phyloP scores from a whole-genome alignment of 257 asterid species.

The Przewalskia tangutica region DNA sequence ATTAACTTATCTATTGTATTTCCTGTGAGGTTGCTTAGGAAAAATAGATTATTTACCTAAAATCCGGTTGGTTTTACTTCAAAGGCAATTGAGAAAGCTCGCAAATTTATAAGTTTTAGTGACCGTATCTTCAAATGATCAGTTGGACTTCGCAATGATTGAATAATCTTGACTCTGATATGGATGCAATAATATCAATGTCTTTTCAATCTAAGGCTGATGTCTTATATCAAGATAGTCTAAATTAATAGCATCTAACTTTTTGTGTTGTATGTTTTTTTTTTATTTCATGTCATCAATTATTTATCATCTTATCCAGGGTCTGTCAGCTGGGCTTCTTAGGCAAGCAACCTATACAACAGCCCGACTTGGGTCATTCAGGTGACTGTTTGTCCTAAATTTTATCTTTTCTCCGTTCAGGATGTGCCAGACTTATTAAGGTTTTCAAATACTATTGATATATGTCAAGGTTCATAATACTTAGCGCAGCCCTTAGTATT shows the following conservation, averaged over 20 bases:
- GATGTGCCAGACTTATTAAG: background rate
- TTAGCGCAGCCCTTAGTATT: background rate
- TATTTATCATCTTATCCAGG: constrained; percentile 33
- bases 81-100: background rate
- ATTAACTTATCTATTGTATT: background rate
- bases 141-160: background rate
- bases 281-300: background rate
- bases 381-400: constrained; percentile 24
- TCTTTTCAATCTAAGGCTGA: background rate
- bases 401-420: background rate
- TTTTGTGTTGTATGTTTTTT: background rate
- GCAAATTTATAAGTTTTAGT: background rate
- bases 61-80: background rate
- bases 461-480: background rate
- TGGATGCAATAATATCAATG: background rate
- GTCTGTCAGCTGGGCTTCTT: constrained; percentile 92
- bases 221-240: background rate
- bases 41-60: background rate
- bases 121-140: background rate
- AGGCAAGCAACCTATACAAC: constrained; percentile 97
- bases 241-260: background rate
- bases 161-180: background rate
- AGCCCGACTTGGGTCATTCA: constrained; percentile 89
- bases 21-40: background rate
- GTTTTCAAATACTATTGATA: background rate